Conservation (phyloP, 805 yeast genomes). For the Ogataea dorogensis region DNA sequence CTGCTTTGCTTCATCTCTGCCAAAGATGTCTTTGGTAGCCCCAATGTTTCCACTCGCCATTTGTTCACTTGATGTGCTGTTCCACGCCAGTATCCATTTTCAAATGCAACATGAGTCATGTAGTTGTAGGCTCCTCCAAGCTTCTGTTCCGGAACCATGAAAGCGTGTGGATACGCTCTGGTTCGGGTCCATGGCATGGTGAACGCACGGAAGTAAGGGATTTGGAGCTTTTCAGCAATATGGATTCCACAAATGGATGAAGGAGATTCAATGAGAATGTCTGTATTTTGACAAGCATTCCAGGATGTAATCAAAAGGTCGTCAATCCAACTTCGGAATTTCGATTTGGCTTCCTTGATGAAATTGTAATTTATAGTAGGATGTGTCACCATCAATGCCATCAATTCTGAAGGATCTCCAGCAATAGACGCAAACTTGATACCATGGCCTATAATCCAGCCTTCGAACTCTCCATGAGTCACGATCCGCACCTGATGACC, state of each 20-base stretch:
- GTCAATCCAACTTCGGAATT: slow-evolving; percentile 79
- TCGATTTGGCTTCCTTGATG: slow-evolving; percentile 75
- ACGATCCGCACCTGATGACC: slow-evolving; percentile 86
- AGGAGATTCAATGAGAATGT: slow-evolving; percentile 90
- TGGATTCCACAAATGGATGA: slow-evolving; percentile 95
- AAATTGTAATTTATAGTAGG: slow-evolving; percentile 84
- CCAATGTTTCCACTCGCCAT: slow-evolving; percentile 75
- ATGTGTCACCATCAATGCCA: slow-evolving; percentile 90
- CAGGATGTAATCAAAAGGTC: slow-evolving; percentile 73
- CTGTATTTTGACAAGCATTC: slow-evolving; percentile 83
- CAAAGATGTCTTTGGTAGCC: slow-evolving; percentile 66
- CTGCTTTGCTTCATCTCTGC: slow-evolving; percentile 69
- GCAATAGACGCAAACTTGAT: slow-evolving; percentile 74
- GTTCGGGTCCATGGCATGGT: slow-evolving; percentile 99
- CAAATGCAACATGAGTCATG: slow-evolving; percentile 89
- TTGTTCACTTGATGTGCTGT: slow-evolving; percentile 80
- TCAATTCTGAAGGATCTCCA: slow-evolving; percentile 89
- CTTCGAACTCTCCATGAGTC: slow-evolving; percentile 77
- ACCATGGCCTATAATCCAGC: slow-evolving; percentile 68
- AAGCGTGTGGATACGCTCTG: slow-evolving; percentile 94
- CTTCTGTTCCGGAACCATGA: slow-evolving; percentile 89
- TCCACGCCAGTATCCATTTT: slow-evolving; percentile 91
- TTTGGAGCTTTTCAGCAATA: slow-evolving; percentile 85
- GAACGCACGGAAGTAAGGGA: slow-evolving; percentile 91
- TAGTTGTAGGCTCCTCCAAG: slow-evolving; percentile 92